phyloP scores from a whole-genome alignment of 352 stramenopile genomes.

The Phytophthora hybrid region DNA sequence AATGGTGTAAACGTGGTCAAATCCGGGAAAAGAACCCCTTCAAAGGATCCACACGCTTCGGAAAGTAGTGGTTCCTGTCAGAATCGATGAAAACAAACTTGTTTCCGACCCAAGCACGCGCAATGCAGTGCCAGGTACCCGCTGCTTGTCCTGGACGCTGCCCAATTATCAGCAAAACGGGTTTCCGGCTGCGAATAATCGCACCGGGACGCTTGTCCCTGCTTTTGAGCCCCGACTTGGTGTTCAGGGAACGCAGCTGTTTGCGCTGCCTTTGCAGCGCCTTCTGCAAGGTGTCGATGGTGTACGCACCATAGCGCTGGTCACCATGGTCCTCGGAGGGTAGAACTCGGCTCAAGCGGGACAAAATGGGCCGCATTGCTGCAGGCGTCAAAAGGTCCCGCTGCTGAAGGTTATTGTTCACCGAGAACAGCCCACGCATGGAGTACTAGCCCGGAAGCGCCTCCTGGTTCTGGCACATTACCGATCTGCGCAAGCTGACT shows the following conservation, averaged over 20 bases:
- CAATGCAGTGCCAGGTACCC: background rate
- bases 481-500: too few species aligned
- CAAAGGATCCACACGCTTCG: background rate
- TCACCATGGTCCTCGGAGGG: too few species aligned
- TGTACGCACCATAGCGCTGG: too few species aligned
- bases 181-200: background rate
- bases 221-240: too few species aligned
- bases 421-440: too few species aligned
- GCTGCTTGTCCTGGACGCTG: background rate
- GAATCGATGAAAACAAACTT: background rate
- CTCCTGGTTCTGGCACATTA: too few species aligned
- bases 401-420: too few species aligned
- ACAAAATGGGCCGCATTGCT: too few species aligned
- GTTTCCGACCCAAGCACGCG: background rate
- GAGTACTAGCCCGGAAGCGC: too few species aligned
- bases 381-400: too few species aligned
- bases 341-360: too few species aligned
- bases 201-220: too few species aligned
- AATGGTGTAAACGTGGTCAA: background rate
- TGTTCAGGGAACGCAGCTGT: background rate
- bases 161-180: background rate
- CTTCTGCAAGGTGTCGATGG: background rate
- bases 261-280: background rate
- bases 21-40: background rate
- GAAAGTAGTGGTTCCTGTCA: background rate